phyloP scores from a whole-genome alignment of 148 eudicot species.

The Rhododendron simsii region DNA sequence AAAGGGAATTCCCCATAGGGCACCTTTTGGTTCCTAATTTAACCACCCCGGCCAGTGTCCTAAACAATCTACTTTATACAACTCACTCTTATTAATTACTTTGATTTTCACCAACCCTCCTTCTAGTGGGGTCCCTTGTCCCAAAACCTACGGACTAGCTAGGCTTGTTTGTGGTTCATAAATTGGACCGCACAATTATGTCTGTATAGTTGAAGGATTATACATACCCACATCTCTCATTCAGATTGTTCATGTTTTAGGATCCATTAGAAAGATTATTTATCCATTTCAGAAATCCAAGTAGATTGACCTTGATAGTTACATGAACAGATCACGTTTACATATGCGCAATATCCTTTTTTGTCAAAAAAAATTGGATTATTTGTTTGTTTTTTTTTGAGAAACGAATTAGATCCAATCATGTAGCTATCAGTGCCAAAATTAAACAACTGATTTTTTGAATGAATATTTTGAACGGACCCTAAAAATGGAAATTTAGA shows the following conservation, averaged over 20 bases:
- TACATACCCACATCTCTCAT: not conserved
- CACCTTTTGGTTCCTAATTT: constrained; percentile 67
- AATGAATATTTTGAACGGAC: not conserved
- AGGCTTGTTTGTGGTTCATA: not conserved
- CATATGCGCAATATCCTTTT: not conserved
- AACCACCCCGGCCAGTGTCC: not conserved
- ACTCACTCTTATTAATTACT: constrained; percentile 22
- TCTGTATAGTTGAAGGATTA: not conserved
- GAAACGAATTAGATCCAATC: not conserved
- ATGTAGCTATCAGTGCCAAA: not conserved
- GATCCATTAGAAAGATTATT: not conserved
- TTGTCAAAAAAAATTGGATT: not conserved
- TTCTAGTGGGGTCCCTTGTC: constrained; percentile 2
- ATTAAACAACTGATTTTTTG: not conserved
- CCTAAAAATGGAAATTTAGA: not conserved
- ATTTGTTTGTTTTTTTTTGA: not conserved
- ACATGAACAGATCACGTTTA: not conserved
- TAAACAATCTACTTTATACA: constrained; percentile 19
- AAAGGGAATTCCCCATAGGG: constrained; percentile 93
- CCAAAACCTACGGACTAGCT: constrained; percentile 1
- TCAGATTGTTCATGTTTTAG: not conserved
- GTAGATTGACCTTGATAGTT: not conserved
- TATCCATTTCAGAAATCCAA: not conserved
- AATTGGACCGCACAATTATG: not conserved
- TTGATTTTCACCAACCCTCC: constrained; percentile 14